phyloP scores from a whole-genome alignment of 2,329 filamentous ascomycete genomes.

The Verticillium nubilum region DNA sequence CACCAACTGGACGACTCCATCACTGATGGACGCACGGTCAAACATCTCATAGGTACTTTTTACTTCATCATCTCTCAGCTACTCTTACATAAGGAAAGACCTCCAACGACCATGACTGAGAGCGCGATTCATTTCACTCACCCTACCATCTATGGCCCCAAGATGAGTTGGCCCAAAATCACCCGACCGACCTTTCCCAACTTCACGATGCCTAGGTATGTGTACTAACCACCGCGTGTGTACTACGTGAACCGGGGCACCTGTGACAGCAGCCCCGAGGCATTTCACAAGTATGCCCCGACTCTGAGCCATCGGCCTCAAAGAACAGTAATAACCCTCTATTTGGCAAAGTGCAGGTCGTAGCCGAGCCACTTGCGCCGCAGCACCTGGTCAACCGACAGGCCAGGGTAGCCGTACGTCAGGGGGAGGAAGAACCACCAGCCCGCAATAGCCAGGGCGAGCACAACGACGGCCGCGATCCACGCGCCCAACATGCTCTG shows the following conservation, averaged over 20 bases:
- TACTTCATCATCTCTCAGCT: neutral
- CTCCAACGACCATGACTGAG: neutral
- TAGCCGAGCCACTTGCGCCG: constrained; percentile 94
- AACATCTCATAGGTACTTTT: neutral
- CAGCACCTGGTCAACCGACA: constrained; percentile 71
- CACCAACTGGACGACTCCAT: too few relatives aligned
- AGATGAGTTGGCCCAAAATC: too few relatives aligned
- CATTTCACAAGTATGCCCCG: neutral
- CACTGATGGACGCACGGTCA: too few relatives aligned
- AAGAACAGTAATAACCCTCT: constrained; percentile 24
- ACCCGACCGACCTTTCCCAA: neutral
- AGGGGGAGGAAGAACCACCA: constrained; percentile 94
- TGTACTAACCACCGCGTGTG: neutral
- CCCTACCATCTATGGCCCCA: too few relatives aligned
- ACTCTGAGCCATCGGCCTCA: neutral
- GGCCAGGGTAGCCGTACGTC: constrained; percentile 89
- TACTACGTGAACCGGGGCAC: neutral
- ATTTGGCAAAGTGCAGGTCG: constrained; percentile 98
- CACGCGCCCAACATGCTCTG: constrained; percentile 75
- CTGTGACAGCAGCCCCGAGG: neutral
- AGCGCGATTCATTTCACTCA: too few relatives aligned
- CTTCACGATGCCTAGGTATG: neutral
- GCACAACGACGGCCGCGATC: constrained; percentile 68
- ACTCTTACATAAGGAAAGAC: neutral
- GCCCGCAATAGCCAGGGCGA: constrained; percentile 63